Evolutionary conservation across 2,329 filamentous ascomycete genomes (phyloP), one percentile per base, ranked within the genome.

Genomic region (Dendryphion nanum): DNA sequence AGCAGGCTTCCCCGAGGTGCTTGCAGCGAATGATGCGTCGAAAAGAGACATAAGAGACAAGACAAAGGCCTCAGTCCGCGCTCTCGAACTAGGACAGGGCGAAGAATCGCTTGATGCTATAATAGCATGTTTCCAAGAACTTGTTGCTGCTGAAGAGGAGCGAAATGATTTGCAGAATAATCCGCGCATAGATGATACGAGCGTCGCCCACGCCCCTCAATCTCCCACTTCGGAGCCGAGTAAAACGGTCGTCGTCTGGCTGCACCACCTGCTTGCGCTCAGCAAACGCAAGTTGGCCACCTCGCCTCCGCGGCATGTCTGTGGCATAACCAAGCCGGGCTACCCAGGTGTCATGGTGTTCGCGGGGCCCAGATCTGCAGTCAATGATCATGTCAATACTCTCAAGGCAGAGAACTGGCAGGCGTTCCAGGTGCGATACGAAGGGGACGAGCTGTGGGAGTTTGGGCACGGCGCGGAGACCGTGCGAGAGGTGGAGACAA

Each of bases 261-360:
- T 73, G 1, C 70, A 73, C 30, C 70, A 73, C 35, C 59, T 73
- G 6, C 66, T 73, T 36, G 69, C 69, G 21, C 66, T 66, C 13
- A 66, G 63, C 41, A 73, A 73, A 50, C 67, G 70, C 30, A 73
- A 73, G 44, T 63, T 67, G 28, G 65, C 66, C 5, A 55, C 72
- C 8, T 60, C 59, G 1, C 64, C 70, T 0, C 5, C 57, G 1
- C 47, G 47, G 4, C 24, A 46, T 0, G 48, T 73, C n/a, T 60
- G 61, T 3, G 70, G 70, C 12, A 50, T 73, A 23, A 70, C 70
- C 0, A 73, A 73, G 40, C 69, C 70, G 2, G 70, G 70, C 6
- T 72, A 73, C 39, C 70, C 70, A 16, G 70, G 70, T 12, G 54
- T 72, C 4, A 54, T 73, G 42, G 41, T 72, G 20, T 73, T 69